A percentile compares a stretch with the other conserved stretches of the same genome.
Evolutionary conservation across 495 filamentous ascomycete genomes (phyloP).

Genomic region (Xylaria venustula): DNA sequence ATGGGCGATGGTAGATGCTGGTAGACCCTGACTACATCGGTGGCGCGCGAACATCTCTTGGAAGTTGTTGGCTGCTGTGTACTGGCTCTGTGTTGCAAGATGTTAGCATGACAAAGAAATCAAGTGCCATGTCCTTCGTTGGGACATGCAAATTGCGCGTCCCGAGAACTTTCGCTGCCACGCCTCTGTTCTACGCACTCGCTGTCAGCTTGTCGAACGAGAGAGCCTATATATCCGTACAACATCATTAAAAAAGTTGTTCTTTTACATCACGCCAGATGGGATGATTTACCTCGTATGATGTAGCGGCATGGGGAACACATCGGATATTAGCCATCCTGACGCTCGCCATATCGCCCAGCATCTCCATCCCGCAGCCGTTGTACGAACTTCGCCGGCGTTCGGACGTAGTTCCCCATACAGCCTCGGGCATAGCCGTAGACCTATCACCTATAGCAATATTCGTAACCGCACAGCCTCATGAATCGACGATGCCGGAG

Average conservation of each 20-base stretch:
- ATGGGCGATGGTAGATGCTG: constrained; percentile 13
- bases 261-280: too few species aligned
- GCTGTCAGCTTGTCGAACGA: constrained; percentile 40
- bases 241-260: too few species aligned
- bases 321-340: too few species aligned
- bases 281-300: too few species aligned
- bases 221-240: too few species aligned
- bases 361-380: too few species aligned
- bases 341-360: too few species aligned
- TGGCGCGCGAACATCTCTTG: constrained; percentile 40
- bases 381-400: constrained; percentile 14
- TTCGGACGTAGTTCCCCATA: constrained; percentile 23
- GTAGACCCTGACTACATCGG: constrained; percentile 27
- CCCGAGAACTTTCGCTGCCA: constrained; percentile 41
- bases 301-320: too few species aligned
- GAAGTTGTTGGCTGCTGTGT: constrained; percentile 54
- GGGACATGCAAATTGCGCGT: constrained; percentile 44
- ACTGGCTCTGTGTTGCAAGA: constrained; percentile 52
- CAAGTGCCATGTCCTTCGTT: constrained; percentile 29
- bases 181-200: constrained; percentile 28
- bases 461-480: too few species aligned
- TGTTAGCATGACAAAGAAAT: constrained; percentile 56
- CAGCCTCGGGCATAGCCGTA: constrained; percentile 32
- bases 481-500: constrained; percentile 23
- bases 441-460: constrained; percentile 33